Evolutionary conservation across 192 early-diverging fungal species (phyloP), one percentile per base, ranked within the genome.

Genomic region (Linderina pennispora): DNA sequence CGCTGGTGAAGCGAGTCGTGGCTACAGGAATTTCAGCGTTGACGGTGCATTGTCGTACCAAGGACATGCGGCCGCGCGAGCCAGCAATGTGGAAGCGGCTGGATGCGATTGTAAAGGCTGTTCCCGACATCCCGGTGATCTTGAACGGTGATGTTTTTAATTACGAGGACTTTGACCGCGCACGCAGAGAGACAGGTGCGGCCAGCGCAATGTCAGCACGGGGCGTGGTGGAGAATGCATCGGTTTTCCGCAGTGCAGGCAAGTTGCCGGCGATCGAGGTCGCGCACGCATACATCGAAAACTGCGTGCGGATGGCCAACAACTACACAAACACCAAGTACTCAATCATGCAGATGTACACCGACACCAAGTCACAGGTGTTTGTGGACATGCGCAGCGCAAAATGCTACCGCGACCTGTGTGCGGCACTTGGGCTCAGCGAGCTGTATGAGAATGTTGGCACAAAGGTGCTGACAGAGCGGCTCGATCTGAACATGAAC

Each of bases 161-260:
- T 23, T 75, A 73, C 24, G 65, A 58, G 1, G 85, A 94, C 51
- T 66, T 88, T 38, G 51, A 68, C 20, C 64, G 62, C 43, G 67
- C 87, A 7, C 80, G 75, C 42, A 68, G 80, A n/a, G 40, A 71
- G 0, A 77, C 84, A 4, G 76, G 80, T 14, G 71, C 73, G 0
- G 82, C 82, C 1, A 73, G 69, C 36, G 87, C 89, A 33, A 99
- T 99, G 97, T 70, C 91, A 48, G 94, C 97, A 9, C 81, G 97
- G 14, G 91, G 81, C 5, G 91, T 94, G 6, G 70, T 84, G 42
- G 74, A 58, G 1, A 97, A 97, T 62, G 82, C 90, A 11, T 95
- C 97, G 28, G 74, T 92, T 3, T 99, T 99, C 63, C 55, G 83
- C 8, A 58, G 77, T 21, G 78, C 82, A 41, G 81, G 83, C n/a